phyloP scores from a whole-genome alignment of 179 eudicot species.

The Actinidia arguta region DNA sequence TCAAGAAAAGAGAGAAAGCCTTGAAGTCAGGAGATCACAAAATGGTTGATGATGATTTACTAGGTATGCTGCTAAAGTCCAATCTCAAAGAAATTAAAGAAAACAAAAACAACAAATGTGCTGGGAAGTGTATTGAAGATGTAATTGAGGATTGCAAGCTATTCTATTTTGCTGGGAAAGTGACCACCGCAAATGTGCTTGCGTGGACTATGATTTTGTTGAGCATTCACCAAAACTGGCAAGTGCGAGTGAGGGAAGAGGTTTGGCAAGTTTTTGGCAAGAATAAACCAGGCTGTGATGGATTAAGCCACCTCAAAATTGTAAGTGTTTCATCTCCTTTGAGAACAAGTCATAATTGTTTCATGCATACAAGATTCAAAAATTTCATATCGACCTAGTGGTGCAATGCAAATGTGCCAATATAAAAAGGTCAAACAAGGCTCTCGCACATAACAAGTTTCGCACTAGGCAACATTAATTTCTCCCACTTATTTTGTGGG shows the following conservation, averaged over 20 bases:
- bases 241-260: conserved; percentile 50
- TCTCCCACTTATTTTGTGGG: too few relatives aligned
- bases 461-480: too few relatives aligned
- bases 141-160: conserved; percentile 49
- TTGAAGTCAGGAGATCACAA: conserved; percentile 44
- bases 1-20: conserved; percentile 47
- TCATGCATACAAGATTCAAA: too few relatives aligned
- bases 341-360: too few relatives aligned
- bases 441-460: too few relatives aligned
- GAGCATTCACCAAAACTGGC: conserved; percentile 50
- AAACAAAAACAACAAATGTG: conserved; percentile 22
- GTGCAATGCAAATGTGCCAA: too few relatives aligned
- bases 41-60: conserved; percentile 40
- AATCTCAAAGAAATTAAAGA: conserved; percentile 35
- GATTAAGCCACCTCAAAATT: conserved; percentile 37
- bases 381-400: too few relatives aligned
- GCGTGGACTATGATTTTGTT: conserved; percentile 50
- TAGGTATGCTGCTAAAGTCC: conserved; percentile 51
- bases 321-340: conserved; percentile 34
- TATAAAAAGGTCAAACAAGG: too few relatives aligned
- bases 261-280: conserved; percentile 35
- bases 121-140: conserved; percentile 29
- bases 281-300: conserved; percentile 34
- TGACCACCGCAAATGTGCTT: conserved; percentile 35
- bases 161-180: conserved; percentile 55